A percentile compares a stretch with the other conserved stretches of the same genome.
phyloP scores from a whole-genome alignment of 106 monocot genomes.

The Allium cepa region DNA sequence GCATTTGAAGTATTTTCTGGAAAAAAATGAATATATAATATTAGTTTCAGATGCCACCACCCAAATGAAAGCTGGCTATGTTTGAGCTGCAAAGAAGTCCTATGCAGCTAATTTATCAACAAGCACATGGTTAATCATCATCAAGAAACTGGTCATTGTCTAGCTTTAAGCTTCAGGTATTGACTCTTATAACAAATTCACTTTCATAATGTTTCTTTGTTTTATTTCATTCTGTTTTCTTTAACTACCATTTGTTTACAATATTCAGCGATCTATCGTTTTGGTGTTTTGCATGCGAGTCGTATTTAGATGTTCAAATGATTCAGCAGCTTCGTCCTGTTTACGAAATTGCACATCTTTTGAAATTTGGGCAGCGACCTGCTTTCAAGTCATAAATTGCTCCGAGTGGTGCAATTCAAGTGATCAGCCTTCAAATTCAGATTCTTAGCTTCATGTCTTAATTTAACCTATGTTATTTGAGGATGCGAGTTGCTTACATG shows the following conservation, averaged over 20 bases:
- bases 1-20: no score
- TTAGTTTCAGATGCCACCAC: constrained; percentile 49
- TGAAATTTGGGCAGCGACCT: constrained; percentile 77
- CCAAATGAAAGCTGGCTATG: constrained; percentile 76
- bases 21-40: no score
- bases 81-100: constrained; percentile 83
- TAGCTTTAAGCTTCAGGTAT: constrained; percentile 2
- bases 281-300: neutral
- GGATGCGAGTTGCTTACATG: no score
- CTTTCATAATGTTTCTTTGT: neutral
- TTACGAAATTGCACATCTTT: constrained; percentile 73
- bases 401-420: neutral
- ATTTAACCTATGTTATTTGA: no score
- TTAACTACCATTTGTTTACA: neutral
- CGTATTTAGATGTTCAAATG: constrained; percentile 77
- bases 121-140: constrained; percentile 83
- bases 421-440: neutral
- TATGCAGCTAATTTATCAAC: constrained; percentile 89
- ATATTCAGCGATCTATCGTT: neutral
- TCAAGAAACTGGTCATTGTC: constrained; percentile 1
- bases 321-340: constrained; percentile 65
- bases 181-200: neutral
- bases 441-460: neutral
- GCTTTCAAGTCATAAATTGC: constrained; percentile 17
- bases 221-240: neutral